Base-by-base conservation (phyloP, 2,329 filamentous ascomycete species). In the Stemphylium lycopersici region DNA sequence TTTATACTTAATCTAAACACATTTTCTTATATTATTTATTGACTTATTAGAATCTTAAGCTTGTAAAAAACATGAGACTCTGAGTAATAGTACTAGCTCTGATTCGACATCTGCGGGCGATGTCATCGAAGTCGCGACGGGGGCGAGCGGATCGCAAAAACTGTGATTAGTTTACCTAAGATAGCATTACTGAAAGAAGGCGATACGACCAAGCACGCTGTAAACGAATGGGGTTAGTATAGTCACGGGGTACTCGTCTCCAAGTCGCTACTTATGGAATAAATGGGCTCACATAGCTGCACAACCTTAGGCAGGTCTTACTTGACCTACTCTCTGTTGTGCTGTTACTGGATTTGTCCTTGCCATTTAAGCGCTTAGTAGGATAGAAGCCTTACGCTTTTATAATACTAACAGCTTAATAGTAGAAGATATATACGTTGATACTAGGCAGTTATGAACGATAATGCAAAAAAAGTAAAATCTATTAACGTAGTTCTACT, bases 381-480 rank as follows among this genome's bases (percentile, higher is more conserved):
- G 37, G 39, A 50, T 50, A 24, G n/a, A 31, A 13, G 29, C 29
- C 7, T 50, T 8, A 49, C 6, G 36, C 39, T 43, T 16, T 47
- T 12, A 47, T 8, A 18, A 38, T 47, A 47, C 33, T 31, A 10
- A 47, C 26, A 12, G 36, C 43, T 2, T 46, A 46, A 22, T 16
- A 47, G 20, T 13, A 37, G 20, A 49, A 33, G 15, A 37, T 13
- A 4, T 15, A 15, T 48, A 41, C 13, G 24, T 5, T 2, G 15
- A 18, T 34, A 36, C 13, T 38, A 43, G 32, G 6, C 12, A 16
- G 48, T 50, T 6, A 31, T 31, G 22, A 51, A 22, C 15, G 26
- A 50, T 11, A 41, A 44, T 34, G 15, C 20, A 45, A 51, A 36
- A 46, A 52, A 46, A 29, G n/a, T 20, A 11, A 32, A 46, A 51